Percentiles rank a stretch among this genome's conserved stretches.
Conservation (phyloP, 768 basidiomycete genomes). For the Sarcomyxa edulis region DNA sequence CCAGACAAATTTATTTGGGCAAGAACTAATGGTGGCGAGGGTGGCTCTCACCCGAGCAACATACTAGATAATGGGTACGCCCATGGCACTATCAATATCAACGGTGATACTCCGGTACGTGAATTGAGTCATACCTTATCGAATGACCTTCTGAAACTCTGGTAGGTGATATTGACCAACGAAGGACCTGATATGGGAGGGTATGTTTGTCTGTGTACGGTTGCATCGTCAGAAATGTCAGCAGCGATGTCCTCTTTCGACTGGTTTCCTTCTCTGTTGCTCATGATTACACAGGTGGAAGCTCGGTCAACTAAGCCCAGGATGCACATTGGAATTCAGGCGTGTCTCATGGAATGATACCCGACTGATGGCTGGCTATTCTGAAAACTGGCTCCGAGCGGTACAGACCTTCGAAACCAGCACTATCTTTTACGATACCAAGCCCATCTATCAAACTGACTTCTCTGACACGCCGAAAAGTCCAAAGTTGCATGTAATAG, state of each 20-base stretch:
- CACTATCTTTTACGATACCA: too few species aligned
- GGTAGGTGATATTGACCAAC: slow-evolving; percentile 53
- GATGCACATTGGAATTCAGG: slow-evolving; percentile 47
- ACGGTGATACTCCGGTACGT: slow-evolving; percentile 70
- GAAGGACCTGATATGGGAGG: slow-evolving; percentile 66
- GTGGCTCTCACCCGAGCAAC: slow-evolving; percentile 65
- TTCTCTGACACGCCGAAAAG: slow-evolving; percentile 16
- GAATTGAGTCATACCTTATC: too few species aligned
- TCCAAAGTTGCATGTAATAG: slow-evolving; percentile 31
- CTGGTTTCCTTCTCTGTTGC: background rate
- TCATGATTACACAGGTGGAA: slow-evolving; percentile 68
- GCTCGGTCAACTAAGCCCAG: slow-evolving; percentile 58
- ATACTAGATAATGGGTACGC: slow-evolving; percentile 61
- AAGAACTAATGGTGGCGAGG: slow-evolving; percentile 53
- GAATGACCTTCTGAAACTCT: too few species aligned
- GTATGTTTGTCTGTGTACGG: slow-evolving; percentile 51
- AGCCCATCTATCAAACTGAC: too few species aligned
- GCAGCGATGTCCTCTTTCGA: slow-evolving; percentile 10
- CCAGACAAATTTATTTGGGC: slow-evolving; percentile 45
- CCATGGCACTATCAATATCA: slow-evolving; percentile 50
- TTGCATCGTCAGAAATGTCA: slow-evolving; percentile 46
- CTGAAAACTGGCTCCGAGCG: slow-evolving; percentile 24
- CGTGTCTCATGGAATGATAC: slow-evolving; percentile 41
- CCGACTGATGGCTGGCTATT: slow-evolving; percentile 15
- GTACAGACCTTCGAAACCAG: too few species aligned